A percentile compares a stretch with the other conserved stretches of the same genome.
Conservation (phyloP, 2,329 filamentous ascomycete genomes). For the Neonectria neomacrospora region DNA sequence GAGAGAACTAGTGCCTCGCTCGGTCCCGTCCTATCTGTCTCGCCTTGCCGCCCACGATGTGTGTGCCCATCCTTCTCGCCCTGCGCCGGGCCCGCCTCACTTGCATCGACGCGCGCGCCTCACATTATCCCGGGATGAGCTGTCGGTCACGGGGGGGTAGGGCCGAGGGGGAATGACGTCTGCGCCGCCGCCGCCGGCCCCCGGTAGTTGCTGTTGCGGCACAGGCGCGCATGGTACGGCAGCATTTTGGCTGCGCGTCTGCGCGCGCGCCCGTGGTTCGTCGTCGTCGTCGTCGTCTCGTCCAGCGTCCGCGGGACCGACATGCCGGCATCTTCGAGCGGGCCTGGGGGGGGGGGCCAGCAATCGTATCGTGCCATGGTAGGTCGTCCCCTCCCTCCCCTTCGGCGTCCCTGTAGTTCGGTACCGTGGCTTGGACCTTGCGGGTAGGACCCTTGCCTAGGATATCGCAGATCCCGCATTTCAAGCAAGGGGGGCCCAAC, state of each 20-base stretch:
- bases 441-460: slow-evolving; percentile 21
- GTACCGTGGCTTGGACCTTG: slow-evolving; percentile 32
- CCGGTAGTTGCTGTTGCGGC: not conserved
- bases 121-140: not conserved
- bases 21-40: too few relatives aligned
- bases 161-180: not conserved
- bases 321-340: slow-evolving; percentile 11
- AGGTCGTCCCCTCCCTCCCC: not conserved
- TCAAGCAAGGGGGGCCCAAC: slow-evolving; percentile 17
- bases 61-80: too few relatives aligned
- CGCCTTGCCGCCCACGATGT: not conserved
- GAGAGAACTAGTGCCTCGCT: not conserved
- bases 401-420: slow-evolving; percentile 34
- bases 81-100: not conserved
- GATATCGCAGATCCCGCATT: slow-evolving; percentile 33
- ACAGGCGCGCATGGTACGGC: not conserved
- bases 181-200: too few relatives aligned
- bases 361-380: slow-evolving; percentile 1
- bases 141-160: not conserved
- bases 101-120: not conserved
- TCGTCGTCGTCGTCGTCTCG: slow-evolving; percentile 6
- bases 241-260: not conserved
- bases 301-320: slow-evolving; percentile 13
- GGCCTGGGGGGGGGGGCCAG: not conserved
- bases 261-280: not conserved